These are phyloP conservation scores for Verticillium dahliae DNA, from an alignment of 2,329 filamentous ascomycete genomes.

Conservation along the genomic window DNA sequence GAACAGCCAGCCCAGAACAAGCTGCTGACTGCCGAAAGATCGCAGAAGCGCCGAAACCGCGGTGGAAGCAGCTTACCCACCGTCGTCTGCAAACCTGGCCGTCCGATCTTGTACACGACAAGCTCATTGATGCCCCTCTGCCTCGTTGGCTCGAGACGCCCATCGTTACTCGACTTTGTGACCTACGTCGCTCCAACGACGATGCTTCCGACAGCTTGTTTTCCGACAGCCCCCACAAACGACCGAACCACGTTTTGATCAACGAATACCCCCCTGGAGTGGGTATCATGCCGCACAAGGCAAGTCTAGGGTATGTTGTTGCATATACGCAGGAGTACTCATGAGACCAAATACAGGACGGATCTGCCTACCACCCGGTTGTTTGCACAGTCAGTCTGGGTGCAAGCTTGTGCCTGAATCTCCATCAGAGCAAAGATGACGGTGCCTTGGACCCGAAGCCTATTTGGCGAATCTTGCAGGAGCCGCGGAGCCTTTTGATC, in stretches of 20 bases:
- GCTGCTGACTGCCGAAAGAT: conserved; percentile 44
- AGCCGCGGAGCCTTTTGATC: conserved; percentile 73
- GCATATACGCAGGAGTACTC: conserved; percentile 12
- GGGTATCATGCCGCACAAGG: conserved; percentile 95
- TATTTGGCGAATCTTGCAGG: conserved; percentile 64
- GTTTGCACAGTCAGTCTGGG: conserved; percentile 90
- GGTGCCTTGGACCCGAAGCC: conserved; percentile 48
- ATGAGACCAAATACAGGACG: conserved; percentile 48
- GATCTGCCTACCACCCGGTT: conserved; percentile 75
- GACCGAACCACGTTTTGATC: conserved; percentile 85
- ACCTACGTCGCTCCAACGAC: conserved; percentile 33
- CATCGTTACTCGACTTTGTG: conserved; percentile 54
- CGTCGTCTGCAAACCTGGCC: conserved; percentile 89
- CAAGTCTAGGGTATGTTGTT: conserved; percentile 22
- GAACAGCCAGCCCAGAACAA: not conserved
- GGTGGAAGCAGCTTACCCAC: conserved; percentile 84
- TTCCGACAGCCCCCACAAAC: conserved; percentile 60
- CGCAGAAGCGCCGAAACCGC: conserved; percentile 59
- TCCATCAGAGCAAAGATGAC: conserved; percentile 59
- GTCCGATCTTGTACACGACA: conserved; percentile 71
- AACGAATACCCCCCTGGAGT: conserved; percentile 86
- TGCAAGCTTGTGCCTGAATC: conserved; percentile 67
- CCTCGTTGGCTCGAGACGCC: conserved; percentile 70
- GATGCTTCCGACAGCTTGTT: conserved; percentile 39
- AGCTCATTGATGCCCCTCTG: conserved; percentile 66